Evolutionary conservation across 352 stramenopile species (phyloP).

Genomic region (Phytophthora nicotianae): DNA sequence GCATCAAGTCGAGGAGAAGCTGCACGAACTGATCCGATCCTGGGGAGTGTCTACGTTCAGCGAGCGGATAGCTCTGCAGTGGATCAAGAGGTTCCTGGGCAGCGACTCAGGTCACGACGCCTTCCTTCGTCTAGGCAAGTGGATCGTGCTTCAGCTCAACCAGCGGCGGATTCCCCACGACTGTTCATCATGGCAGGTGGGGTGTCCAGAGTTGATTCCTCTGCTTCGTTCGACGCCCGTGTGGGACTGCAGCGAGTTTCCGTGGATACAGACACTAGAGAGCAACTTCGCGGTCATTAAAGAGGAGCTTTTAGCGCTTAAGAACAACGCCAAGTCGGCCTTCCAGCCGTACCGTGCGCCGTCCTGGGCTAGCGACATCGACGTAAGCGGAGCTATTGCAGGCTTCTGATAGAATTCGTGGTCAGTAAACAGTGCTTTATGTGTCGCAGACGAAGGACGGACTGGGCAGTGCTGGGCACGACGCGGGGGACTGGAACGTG

Average conservation of each 20-base stretch:
- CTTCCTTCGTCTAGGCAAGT: slow-evolving; percentile 56
- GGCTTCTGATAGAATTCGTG: not conserved
- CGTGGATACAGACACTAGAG: slow-evolving; percentile 58
- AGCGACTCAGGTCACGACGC: slow-evolving; percentile 26
- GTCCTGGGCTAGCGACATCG: slow-evolving; percentile 65
- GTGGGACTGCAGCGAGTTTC: slow-evolving; percentile 55
- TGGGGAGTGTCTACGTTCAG: slow-evolving; percentile 77
- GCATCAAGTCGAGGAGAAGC: slow-evolving; percentile 37
- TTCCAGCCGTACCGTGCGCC: slow-evolving; percentile 86
- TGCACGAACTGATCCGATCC: slow-evolving; percentile 50
- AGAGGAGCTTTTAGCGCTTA: slow-evolving; percentile 62
- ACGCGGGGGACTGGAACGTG: slow-evolving; percentile 88
- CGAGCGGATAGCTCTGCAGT: slow-evolving; percentile 66
- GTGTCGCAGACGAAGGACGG: slow-evolving; percentile 60
- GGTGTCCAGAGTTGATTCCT: slow-evolving; percentile 72
- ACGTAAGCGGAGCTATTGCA: slow-evolving; percentile 27
- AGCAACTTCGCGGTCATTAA: slow-evolving; percentile 58
- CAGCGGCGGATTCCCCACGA: slow-evolving; percentile 26
- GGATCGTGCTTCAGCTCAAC: slow-evolving; percentile 79
- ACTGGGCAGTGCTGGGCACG: slow-evolving; percentile 73
- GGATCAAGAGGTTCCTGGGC: slow-evolving; percentile 47
- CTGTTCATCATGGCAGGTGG: slow-evolving; percentile 60
- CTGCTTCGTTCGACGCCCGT: slow-evolving; percentile 45
- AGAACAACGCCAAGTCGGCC: slow-evolving; percentile 32
- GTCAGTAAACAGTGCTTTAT: slow-evolving; percentile 1